Percentiles rank a stretch among this genome's conserved stretches.
These are phyloP conservation scores for Oropetium thomaeum DNA, from an alignment of 176 grass and related monocot genomes.

Conservation along the genomic window DNA sequence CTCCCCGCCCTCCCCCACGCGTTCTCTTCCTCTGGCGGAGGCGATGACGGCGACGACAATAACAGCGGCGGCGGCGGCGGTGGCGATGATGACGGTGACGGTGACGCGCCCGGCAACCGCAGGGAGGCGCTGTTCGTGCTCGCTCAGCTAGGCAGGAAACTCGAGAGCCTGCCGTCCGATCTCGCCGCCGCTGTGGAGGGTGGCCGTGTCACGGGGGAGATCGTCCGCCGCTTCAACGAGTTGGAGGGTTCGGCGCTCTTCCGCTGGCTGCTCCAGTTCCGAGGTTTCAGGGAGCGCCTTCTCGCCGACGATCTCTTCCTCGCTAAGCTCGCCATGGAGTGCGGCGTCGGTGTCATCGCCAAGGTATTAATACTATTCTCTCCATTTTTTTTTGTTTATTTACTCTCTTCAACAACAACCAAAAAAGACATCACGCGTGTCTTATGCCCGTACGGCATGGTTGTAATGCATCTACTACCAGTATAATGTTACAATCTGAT, in stretches of 20 bases:
- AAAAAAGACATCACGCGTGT: neutral
- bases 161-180: constrained; percentile 71
- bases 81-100: neutral
- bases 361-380: constrained; percentile 20
- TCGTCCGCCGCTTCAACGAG: constrained; percentile 64
- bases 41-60: neutral
- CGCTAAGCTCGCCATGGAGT: constrained; percentile 82
- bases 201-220: constrained; percentile 62
- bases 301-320: constrained; percentile 93
- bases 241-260: constrained; percentile 54
- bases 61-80: neutral
- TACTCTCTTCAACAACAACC: neutral
- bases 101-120: neutral
- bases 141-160: constrained; percentile 44
- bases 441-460: neutral
- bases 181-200: constrained; percentile 61
- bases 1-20: constrained; percentile 27
- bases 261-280: constrained; percentile 72
- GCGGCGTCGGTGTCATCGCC: constrained; percentile 70
- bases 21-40: constrained; percentile 13
- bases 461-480: too few species aligned
- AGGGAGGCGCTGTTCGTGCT: constrained; percentile 61
- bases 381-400: neutral
- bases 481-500: neutral
- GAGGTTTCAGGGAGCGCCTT: constrained; percentile 75